Base-by-base conservation (phyloP, 352 stramenopile genomes). In the Plasmopara halstedii region DNA sequence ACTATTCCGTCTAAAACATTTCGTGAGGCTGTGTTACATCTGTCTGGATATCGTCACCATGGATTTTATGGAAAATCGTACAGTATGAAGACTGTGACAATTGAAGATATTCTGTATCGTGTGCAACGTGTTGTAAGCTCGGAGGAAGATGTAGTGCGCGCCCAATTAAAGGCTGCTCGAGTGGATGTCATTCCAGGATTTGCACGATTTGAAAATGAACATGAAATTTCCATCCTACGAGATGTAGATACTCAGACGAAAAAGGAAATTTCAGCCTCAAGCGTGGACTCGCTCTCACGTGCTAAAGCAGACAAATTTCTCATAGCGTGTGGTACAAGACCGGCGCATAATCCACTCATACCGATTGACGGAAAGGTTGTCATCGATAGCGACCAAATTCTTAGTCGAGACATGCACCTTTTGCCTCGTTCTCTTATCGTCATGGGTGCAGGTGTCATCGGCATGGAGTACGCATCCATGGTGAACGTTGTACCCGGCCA, bases 401-500 rank as follows among this genome's bases (percentile, higher is more conserved):
- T 92, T 13, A 76, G 65, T 38, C 68, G 70, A 19, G 51, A 76
- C 52, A 88, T 87, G 51, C 62, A 70, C 33, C 59, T 81, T 25
- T 49, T 89, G 29, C 80, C 80, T 17, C 74, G 73, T 45, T 86
- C 73, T 46, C 72, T 88, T 35, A 88, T 92, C 34, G 80, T 92
- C 18, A 60, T 89, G 9, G 84, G 84, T 21, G 84, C 84, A 2
- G 84, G 84, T 6, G 84, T 95, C 36, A 92, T 95, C 27, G 84
- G 85, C 52, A 95, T 95, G 67, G 85, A 95, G 58, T 95, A 95
- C 64, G 85, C 85, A 14, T 89, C 75, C 35, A 95, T 95, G 83
- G 62, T 95, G 20, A 94, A 90, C 50, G 78, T 95, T 26, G 59
- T 95, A 15, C 83, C 81, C 7, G 85, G 85, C 2, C 85, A 88